Evolutionary conservation across 306 rosid species (phyloP), one percentile per base, ranked within the genome.

Genomic region (Castanospermum australe): DNA sequence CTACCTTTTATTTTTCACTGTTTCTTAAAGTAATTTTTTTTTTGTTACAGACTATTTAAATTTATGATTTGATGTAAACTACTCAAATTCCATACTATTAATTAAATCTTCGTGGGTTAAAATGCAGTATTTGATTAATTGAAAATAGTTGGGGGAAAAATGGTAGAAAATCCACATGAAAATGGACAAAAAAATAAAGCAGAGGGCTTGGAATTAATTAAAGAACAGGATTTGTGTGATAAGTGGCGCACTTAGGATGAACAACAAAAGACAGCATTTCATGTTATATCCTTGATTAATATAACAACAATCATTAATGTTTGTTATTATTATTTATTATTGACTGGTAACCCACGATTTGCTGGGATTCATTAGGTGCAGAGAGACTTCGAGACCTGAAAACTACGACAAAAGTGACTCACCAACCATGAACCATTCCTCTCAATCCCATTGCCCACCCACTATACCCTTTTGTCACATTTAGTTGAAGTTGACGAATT

Each of bases 161-260:
- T 28, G 10, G 4, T 5, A 14, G n/a, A 25, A 51, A 59, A 28
- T 5, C 39, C 39, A 28, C 39, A 12, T 22, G 32, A 33, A 42
- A 24, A 9, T 45, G 6, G 11, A 69, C 14, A 50, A 69, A 69
- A n/a, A n/a, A 5, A 63, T 0, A 35, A 8, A 36, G 28, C 17
- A 17, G 48, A 63, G 54, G 72, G 7, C 54, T 63, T 13, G 2
- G 73, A 42, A 60, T 60, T 25, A 42, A 60, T 60, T 25, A 75
- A 44, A 44, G 30, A 44, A 73, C 0, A 39, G 25, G 41, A 32
- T 45, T 64, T 50, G 7, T 45, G 8, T 41, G 48, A 67, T 21
- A 20, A 61, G 67, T 62, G 83, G 73, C 18, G 38, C 78, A 79
- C 72, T 36, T 61, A 14, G 45, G 77, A 63, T 28, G 25, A 44